Conservation (phyloP, 2,329 filamentous ascomycete genomes). For the Colletotrichum tamarilloi region DNA sequence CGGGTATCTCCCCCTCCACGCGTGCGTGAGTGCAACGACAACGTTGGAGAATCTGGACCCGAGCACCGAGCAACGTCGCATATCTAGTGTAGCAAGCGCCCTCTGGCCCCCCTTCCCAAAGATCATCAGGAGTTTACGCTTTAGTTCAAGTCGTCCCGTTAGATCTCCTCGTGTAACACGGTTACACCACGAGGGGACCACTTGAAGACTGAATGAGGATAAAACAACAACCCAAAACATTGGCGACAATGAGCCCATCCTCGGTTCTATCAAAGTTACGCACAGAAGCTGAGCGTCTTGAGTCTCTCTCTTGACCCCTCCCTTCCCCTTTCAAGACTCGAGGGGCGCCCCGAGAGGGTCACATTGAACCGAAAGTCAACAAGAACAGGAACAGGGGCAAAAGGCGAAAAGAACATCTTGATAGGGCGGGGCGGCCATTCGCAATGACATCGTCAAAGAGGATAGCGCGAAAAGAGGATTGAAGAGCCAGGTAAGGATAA, state of each 20-base stretch:
- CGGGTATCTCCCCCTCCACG: too few relatives aligned
- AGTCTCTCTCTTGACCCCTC: background rate
- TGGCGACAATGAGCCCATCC: slow-evolving; percentile 1
- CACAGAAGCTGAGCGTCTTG: background rate
- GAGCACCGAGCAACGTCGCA: background rate
- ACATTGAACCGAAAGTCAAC: background rate
- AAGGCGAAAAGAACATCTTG: background rate
- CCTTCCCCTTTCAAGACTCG: background rate
- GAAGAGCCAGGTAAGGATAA: background rate
- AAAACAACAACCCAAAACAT: slow-evolving; percentile 16
- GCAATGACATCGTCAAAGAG: slow-evolving; percentile 31
- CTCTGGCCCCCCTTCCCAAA: background rate
- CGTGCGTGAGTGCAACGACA: background rate
- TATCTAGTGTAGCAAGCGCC: background rate
- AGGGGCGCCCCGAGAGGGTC: background rate
- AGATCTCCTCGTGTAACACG: slow-evolving; percentile 12
- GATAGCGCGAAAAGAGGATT: slow-evolving; percentile 13
- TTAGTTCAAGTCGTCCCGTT: background rate
- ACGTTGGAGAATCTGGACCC: slow-evolving; percentile 1
- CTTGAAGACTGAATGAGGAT: background rate
- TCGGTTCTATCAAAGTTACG: slow-evolving; percentile 5
- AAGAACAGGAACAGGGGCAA: slow-evolving; percentile 3
- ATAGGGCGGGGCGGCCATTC: slow-evolving; percentile 10
- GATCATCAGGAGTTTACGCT: slow-evolving; percentile 17
- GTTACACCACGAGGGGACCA: background rate